Conservation (phyloP, 352 stramenopile species). For the Pythium pyrilobum region DNA sequence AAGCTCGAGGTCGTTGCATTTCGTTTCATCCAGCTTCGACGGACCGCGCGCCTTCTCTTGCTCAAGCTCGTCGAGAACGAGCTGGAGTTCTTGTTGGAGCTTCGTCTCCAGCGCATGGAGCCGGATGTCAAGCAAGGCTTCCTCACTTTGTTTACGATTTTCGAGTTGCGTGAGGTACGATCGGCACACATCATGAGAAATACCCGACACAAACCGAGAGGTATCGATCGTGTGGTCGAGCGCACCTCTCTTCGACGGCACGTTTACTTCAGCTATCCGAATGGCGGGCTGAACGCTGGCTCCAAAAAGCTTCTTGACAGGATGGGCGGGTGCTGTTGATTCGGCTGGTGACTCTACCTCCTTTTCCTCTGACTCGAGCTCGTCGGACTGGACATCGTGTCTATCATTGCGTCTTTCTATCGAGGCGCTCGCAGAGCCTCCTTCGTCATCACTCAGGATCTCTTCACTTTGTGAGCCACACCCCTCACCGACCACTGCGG, state of each 20-base stretch:
- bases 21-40: too few species aligned
- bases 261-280: too few species aligned
- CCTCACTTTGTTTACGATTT: constrained; percentile 42
- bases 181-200: constrained; percentile 11
- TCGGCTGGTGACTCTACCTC: not conserved
- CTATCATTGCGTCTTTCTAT: too few species aligned
- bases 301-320: too few species aligned
- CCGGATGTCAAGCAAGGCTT: constrained; percentile 41
- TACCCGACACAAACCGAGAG: not conserved
- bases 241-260: too few species aligned
- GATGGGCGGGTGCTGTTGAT: too few species aligned
- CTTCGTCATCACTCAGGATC: too few species aligned
- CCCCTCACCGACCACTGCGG: too few species aligned
- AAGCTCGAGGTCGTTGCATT: constrained; percentile 9
- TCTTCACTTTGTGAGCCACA: too few species aligned
- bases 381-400: too few species aligned
- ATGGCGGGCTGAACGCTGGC: too few species aligned
- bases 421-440: too few species aligned
- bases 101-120: constrained; percentile 36
- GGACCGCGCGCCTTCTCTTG: not conserved
- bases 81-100: constrained; percentile 24
- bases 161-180: constrained; percentile 43
- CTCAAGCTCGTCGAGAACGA: constrained; percentile 15
- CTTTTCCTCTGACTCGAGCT: not conserved
- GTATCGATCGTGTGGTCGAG: not conserved